A percentile compares a stretch with the other conserved stretches of the same genome.
Evolutionary conservation across 108 stramenopile genomes (phyloP).

Genomic region (Stephanodiscus minutulus): DNA sequence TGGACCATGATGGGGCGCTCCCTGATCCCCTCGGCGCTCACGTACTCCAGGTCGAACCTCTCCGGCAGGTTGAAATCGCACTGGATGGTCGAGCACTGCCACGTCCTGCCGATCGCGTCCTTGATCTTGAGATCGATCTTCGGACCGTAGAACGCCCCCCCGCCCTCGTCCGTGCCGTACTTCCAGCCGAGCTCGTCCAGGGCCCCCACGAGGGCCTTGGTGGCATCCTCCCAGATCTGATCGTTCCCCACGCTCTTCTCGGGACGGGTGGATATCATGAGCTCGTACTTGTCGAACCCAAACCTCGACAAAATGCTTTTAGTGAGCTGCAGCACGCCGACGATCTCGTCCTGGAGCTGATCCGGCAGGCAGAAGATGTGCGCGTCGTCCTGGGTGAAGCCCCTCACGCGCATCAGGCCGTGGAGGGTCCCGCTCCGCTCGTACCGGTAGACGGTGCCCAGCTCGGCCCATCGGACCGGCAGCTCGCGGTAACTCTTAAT

Average conservation of each 20-base stretch:
- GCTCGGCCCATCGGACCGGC: slow-evolving; percentile 95
- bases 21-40: slow-evolving; percentile 71
- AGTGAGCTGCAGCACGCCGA: slow-evolving; percentile 86
- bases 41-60: slow-evolving; percentile 93
- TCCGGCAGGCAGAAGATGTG: slow-evolving; percentile 98
- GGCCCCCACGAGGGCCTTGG: slow-evolving; percentile 82
- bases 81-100: slow-evolving; percentile 99
- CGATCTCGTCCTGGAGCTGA: slow-evolving; percentile 95
- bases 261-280: slow-evolving; percentile 95
- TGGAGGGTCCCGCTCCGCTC: slow-evolving; percentile 96
- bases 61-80: slow-evolving; percentile 99
- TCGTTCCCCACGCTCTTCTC: slow-evolving; percentile 95
- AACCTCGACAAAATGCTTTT: slow-evolving; percentile 90
- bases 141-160: slow-evolving; percentile 98
- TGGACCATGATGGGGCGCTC: slow-evolving; percentile 94
- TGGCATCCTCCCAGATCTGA: slow-evolving; percentile 94
- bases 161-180: slow-evolving; percentile 94
- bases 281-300: slow-evolving; percentile 94
- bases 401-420: slow-evolving; percentile 96
- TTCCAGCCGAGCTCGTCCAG: slow-evolving; percentile 92
- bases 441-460: slow-evolving; percentile 97
- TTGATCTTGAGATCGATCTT: slow-evolving; percentile 98
- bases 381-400: slow-evolving; percentile 98
- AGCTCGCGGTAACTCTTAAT: slow-evolving; percentile 94
- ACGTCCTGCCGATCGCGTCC: slow-evolving; percentile 96